phyloP scores from a whole-genome alignment of 2,329 filamentous ascomycete genomes.

The Aspergillus pseudotamarii region DNA sequence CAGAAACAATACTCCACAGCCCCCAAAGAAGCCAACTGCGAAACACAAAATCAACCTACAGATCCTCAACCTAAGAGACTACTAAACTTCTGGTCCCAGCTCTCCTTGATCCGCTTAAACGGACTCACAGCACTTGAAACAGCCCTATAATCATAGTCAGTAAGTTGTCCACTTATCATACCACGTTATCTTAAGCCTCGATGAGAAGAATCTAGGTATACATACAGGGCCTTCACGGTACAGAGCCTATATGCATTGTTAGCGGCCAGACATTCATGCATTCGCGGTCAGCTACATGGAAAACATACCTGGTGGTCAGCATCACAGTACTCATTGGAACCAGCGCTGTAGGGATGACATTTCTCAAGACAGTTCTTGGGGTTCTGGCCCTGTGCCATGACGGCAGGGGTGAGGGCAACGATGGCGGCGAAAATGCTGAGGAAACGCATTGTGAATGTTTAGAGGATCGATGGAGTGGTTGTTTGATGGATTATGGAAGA shows the following conservation, averaged over 20 bases:
- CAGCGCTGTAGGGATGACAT: not conserved
- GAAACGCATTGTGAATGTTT: constrained; percentile 5
- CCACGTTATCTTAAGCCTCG: not conserved
- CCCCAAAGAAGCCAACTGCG: too few species aligned
- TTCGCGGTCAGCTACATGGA: not conserved
- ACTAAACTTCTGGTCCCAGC: not conserved
- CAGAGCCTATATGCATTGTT: not conserved
- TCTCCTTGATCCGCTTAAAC: not conserved
- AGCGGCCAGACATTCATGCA: not conserved
- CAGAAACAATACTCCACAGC: not conserved
- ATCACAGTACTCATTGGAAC: not conserved
- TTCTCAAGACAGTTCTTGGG: not conserved
- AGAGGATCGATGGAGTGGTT: too few species aligned
- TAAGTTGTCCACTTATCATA: not conserved
- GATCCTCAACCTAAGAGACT: not conserved
- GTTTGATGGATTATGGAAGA: not conserved
- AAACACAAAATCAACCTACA: not conserved
- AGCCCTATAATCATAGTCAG: not conserved
- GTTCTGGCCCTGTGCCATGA: not conserved
- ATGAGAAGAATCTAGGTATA: not conserved
- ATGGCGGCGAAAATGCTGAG: not conserved
- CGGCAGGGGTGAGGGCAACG: not conserved
- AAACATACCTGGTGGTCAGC: not conserved
- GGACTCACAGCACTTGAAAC: constrained; percentile 3
- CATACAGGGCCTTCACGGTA: not conserved